phyloP scores from a whole-genome alignment of 2,329 filamentous ascomycete genomes.

The Daldinia eschscholtzii region DNA sequence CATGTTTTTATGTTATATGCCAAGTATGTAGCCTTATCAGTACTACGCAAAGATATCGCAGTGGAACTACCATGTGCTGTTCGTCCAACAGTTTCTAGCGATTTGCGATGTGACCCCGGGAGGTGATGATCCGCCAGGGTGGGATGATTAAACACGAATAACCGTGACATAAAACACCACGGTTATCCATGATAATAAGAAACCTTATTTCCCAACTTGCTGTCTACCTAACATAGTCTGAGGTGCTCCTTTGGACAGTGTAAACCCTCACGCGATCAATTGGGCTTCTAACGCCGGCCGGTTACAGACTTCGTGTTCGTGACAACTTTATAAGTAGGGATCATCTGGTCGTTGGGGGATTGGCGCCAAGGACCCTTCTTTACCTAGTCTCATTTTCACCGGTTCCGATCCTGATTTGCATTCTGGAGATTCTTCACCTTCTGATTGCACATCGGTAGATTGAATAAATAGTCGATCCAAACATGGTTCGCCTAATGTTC shows the following conservation, averaged over 20 bases:
- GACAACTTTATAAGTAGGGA: not conserved
- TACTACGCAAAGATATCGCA: not conserved
- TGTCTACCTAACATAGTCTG: not conserved
- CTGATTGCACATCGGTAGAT: not conserved
- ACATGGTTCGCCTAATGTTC: slow-evolving; percentile 45
- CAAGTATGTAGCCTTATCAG: not conserved
- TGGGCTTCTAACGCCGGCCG: not conserved
- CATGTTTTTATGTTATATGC: not conserved
- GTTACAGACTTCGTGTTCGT: not conserved
- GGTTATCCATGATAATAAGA: not conserved
- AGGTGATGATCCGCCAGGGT: slow-evolving; percentile 5
- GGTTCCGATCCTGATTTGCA: not conserved
- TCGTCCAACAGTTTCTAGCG: not conserved
- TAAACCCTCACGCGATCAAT: not conserved
- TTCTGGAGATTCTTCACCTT: not conserved
- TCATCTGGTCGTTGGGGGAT: no score
- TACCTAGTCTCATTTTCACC: not conserved
- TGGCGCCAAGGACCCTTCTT: not conserved
- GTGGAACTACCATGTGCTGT: not conserved
- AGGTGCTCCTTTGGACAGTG: not conserved
- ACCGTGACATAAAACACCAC: not conserved
- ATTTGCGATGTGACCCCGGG: slow-evolving; percentile 2
- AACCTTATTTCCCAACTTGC: not conserved
- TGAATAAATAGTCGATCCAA: slow-evolving; percentile 14
- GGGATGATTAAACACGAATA: not conserved